These are phyloP conservation scores for Cladosporium sp. DNA, from an alignment of 2,329 filamentous ascomycete species.

Conservation along the genomic window DNA sequence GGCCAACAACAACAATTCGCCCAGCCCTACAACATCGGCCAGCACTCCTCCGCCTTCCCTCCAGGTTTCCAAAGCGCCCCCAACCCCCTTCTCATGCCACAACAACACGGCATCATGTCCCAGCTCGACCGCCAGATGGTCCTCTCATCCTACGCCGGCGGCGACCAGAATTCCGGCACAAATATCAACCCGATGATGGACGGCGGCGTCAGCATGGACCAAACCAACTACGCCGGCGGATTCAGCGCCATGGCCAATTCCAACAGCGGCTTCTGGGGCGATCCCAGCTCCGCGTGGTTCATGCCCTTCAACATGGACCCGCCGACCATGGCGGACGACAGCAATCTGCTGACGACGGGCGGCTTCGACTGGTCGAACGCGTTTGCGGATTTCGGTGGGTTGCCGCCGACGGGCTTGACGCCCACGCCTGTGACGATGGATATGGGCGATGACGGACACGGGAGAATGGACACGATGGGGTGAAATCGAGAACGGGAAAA, in stretches of 20 bases:
- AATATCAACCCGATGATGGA: constrained; percentile 22
- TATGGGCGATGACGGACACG: constrained; percentile 20
- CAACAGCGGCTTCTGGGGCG: constrained; percentile 33
- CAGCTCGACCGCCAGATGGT: constrained; percentile 75
- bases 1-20: constrained; percentile 19
- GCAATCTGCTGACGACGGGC: constrained; percentile 30
- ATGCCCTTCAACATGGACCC: constrained; percentile 91
- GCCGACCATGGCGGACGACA: constrained; percentile 48
- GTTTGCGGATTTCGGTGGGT: constrained; percentile 31
- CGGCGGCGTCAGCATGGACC: constrained; percentile 22
- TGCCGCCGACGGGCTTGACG: constrained; percentile 27
- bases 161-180: constrained; percentile 45
- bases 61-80: constrained; percentile 29
- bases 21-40: constrained; percentile 38
- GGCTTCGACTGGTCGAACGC: constrained; percentile 34
- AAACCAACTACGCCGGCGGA: neutral
- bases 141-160: constrained; percentile 67
- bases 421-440: constrained; percentile 21
- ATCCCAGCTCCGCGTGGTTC: constrained; percentile 73
- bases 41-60: constrained; percentile 48
- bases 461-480: constrained; percentile 16
- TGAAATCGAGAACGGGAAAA: neutral
- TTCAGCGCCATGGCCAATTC: constrained; percentile 21
- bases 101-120: constrained; percentile 56
- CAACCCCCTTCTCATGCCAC: constrained; percentile 35